Evolutionary conservation across 2,329 filamentous ascomycete species (phyloP).

Genomic region (Colletotrichum sp.): DNA sequence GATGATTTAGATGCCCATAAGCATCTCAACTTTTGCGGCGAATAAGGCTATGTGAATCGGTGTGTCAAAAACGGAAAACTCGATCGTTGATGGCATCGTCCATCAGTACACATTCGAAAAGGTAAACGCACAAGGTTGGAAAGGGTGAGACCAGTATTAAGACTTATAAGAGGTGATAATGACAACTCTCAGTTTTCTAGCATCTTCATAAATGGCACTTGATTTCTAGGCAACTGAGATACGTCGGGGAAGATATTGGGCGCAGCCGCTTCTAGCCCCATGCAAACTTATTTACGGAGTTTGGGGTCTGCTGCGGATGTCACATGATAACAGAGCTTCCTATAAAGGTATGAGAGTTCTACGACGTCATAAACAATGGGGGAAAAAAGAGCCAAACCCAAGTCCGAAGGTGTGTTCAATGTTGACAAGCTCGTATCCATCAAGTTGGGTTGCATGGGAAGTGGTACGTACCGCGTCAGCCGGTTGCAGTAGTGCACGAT

Average conservation of each 20-base stretch:
- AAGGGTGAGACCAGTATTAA: fast-evolving
- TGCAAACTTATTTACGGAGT: not conserved
- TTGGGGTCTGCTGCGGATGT: no score
- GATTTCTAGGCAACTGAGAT: not conserved
- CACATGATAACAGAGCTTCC: not conserved
- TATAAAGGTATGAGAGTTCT: not conserved
- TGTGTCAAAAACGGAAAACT: not conserved
- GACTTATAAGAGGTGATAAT: not conserved
- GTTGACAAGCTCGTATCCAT: not conserved
- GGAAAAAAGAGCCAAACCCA: fast-evolving
- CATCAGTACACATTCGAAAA: not conserved
- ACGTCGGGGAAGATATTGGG: not conserved
- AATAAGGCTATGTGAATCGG: not conserved
- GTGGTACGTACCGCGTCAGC: not conserved
- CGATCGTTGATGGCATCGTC: not conserved
- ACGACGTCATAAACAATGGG: not conserved
- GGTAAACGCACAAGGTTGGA: not conserved
- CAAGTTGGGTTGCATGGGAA: not conserved
- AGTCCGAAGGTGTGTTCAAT: not conserved
- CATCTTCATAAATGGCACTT: not conserved
- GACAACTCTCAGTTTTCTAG: not conserved
- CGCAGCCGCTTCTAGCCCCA: not conserved
- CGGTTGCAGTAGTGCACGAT: not conserved
- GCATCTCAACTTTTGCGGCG: not conserved
- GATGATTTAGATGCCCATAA: not conserved